Evolutionary conservation across 148 eudicot genomes (phyloP).

Genomic region (Vaccinium darrowii): DNA sequence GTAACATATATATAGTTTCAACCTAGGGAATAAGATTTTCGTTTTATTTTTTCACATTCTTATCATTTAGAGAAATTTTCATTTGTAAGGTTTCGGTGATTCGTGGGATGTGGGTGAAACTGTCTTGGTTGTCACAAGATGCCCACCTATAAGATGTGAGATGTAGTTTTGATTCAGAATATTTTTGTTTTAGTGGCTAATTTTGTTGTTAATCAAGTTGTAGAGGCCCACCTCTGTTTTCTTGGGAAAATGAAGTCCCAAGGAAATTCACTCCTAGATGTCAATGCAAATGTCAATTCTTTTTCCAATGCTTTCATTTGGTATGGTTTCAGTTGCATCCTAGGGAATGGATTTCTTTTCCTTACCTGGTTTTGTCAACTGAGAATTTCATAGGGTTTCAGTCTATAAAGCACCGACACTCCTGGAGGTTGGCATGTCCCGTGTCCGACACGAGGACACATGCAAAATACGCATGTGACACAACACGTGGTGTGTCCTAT

Average conservation of each 20-base stretch:
- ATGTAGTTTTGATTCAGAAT: slow-evolving; percentile 27
- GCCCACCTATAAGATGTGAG: slow-evolving; percentile 35
- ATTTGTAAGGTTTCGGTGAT: slow-evolving; percentile 25
- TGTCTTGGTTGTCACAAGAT: slow-evolving; percentile 27
- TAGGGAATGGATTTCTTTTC: slow-evolving; percentile 34
- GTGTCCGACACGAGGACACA: no score
- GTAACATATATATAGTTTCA: slow-evolving; percentile 85
- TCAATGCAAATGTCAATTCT: slow-evolving; percentile 1
- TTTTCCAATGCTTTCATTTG: background rate
- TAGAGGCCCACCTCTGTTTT: background rate
- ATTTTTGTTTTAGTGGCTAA: slow-evolving; percentile 17
- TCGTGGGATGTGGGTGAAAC: slow-evolving; percentile 39
- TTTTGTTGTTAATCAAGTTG: background rate
- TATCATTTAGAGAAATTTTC: slow-evolving; percentile 3
- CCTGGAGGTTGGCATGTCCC: no score
- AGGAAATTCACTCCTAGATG: background rate
- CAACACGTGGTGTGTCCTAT: no score
- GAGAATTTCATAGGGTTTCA: slow-evolving; percentile 14
- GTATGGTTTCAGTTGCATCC: slow-evolving; percentile 42
- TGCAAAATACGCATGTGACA: no score
- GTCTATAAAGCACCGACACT: background rate
- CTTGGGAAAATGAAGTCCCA: background rate
- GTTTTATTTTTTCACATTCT: slow-evolving; percentile 16
- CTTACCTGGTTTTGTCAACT: background rate
- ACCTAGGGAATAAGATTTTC: slow-evolving; percentile 50